These are phyloP conservation scores for Beta vulgaris DNA, from an alignment of 148 eudicot species.

Conservation along the genomic window DNA sequence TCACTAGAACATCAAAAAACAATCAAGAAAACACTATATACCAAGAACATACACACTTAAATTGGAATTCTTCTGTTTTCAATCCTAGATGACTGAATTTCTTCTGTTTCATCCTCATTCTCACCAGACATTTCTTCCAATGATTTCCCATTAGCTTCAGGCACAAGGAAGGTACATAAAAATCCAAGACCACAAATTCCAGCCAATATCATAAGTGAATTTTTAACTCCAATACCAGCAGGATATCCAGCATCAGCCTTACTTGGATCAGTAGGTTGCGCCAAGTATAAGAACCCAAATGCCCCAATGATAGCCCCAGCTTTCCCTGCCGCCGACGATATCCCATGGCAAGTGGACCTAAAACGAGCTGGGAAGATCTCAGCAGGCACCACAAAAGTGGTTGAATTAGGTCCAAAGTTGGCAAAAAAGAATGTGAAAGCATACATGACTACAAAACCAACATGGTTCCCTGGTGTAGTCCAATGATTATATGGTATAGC, in stretches of 20 bases:
- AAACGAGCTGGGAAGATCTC: conserved; percentile 87
- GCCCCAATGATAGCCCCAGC: conserved; percentile 85
- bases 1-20: not conserved
- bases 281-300: conserved; percentile 69
- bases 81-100: not conserved
- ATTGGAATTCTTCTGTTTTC: conserved; percentile 34
- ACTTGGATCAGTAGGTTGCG: conserved; percentile 37
- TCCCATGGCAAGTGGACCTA: conserved; percentile 88
- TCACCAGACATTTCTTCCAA: conserved; percentile 74
- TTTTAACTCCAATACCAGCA: conserved; percentile 61
- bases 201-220: conserved; percentile 57
- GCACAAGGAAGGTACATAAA: conserved; percentile 61
- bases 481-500: conserved; percentile 75
- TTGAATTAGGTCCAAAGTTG: conserved; percentile 86
- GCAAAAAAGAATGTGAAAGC: conserved; percentile 78
- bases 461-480: conserved; percentile 48
- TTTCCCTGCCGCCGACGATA: conserved; percentile 81
- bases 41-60: conserved; percentile 9
- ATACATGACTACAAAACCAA: conserved; percentile 73
- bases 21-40: not conserved
- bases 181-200: conserved; percentile 52
- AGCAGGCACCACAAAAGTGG: conserved; percentile 79
- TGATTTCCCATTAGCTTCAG: conserved; percentile 78
- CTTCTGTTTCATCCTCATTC: conserved; percentile 41
- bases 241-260: conserved; percentile 67